Evolutionary conservation across 202 grass and related monocot genomes (phyloP), one percentile per base, ranked within the genome.

Genomic region (Saccharum hybrid): DNA sequence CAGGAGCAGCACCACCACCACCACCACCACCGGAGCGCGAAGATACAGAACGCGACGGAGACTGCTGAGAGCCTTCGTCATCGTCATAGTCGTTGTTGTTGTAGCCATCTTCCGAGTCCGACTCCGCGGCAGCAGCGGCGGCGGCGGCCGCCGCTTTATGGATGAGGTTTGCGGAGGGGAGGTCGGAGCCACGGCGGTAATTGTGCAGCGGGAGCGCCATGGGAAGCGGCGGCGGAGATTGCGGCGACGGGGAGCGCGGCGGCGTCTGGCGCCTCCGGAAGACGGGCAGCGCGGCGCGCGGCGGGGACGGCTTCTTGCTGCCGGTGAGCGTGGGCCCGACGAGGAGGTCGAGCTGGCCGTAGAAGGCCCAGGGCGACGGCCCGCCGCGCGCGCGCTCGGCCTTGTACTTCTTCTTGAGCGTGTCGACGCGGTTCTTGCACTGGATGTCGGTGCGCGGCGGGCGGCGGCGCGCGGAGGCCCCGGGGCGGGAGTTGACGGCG

Each of bases 351-450:
- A 97, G 90, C 39, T 90, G 74, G 68, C 63, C 19, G 83, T 71
- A 97, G 85, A 97, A 97, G 75, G 83, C 5, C 94, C 94, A 97
- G 0, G 76, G 77, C 57, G 87, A 92, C 0, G 92, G 52, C 13
- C 84, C 76, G 3, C 77, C 83, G 0, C 84, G 63, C 6, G 84
- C 59, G 30, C 92, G 94, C 88, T 99, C 92, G 34, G 88, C 71
- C 85, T 98, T 98, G 89, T 98, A 98, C 85, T 98, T 98, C 87
- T 98, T 98, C 87, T 98, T 98, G 22, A 98, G 85, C 54, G 95
- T 98, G 60, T 98, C 95, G 85, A 98, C 94, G 73, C 95, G 85
- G 85, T 98, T 98, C 89, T 98, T 98, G 87, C 95, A 98, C 90
- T 98, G 95, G 43, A 98, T 90, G 74, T 98, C 95, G 65, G 95